Base-by-base conservation (phyloP, 495 filamentous ascomycete species). In the Lasiosphaeria ovina region DNA sequence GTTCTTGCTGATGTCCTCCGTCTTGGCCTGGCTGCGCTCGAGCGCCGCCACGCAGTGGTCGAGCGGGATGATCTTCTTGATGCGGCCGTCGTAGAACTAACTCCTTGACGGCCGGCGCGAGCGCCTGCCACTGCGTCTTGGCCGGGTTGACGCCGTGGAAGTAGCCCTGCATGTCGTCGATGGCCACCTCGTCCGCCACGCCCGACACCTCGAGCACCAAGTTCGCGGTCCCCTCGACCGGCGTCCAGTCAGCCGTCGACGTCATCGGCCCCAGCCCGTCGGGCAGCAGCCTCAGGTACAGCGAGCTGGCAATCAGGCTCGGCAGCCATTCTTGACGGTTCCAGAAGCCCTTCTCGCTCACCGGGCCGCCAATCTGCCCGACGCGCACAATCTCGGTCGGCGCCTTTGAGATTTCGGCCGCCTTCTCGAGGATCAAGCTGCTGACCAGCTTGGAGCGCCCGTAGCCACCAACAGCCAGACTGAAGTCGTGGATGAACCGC, bases 301-400 rank as follows among this genome's bases (percentile, higher is more conserved):
- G 66, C 31, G 72, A 78, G 35, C 72, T 77, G 0, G 73, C 76
- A 55, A 83, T 58, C 51, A 82, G 66, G 34, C 71, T 74, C 0
- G 85, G 86, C 4, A 88, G 71, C 83, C 83, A 87, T 55, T 87
- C 85, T 24, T 79, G 69, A 40, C 61, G 66, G 61, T 82, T 85
- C 85, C 85, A 89, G 12, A 69, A 60, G 2, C 80, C 78, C 2
- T 65, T 59, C 34, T 72, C 69, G 9, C 70, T 63, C 14, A 61
- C 67, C 0, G 85, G 80, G 0, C 86, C 85, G 0, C 66, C 79
- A 54, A 87, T 79, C 63, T 87, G 85, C 0, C 85, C 85, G 1
- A 86, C 77, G 0, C 86, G 78, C 56, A 77, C 73, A 14, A 85
- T 68, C 1, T 74, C 76, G 0, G 73, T 73, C 4, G 75, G 73